phyloP scores from a whole-genome alignment of 2,329 filamentous ascomycete genomes.

The Zymoseptoria ardabiliae region DNA sequence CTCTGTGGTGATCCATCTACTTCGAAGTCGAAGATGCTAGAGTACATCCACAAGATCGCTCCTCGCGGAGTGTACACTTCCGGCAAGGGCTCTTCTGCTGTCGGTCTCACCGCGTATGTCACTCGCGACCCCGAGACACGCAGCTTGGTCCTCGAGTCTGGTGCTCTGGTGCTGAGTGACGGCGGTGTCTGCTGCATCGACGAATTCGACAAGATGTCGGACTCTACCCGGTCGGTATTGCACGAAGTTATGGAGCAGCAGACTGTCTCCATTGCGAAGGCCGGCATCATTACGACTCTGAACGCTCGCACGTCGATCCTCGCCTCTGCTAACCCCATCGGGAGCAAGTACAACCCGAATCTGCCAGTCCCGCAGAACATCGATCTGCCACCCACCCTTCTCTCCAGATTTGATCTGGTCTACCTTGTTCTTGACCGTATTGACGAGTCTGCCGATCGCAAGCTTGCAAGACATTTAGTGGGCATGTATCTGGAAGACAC shows the following conservation, averaged over 20 bases:
- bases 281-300: conserved; percentile 75
- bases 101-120: conserved; percentile 70
- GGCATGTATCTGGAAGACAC: conserved; percentile 96
- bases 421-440: conserved; percentile 93
- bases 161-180: conserved; percentile 65
- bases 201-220: conserved; percentile 75
- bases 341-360: conserved; percentile 94
- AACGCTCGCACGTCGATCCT: conserved; percentile 94
- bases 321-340: conserved; percentile 94
- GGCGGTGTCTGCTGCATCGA: conserved; percentile 73
- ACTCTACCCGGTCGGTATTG: conserved; percentile 63
- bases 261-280: conserved; percentile 70
- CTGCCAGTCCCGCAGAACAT: conserved; percentile 96
- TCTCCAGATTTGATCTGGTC: conserved; percentile 93
- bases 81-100: conserved; percentile 67
- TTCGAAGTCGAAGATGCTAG: conserved; percentile 86
- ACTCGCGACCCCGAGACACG: conserved; percentile 67
- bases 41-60: conserved; percentile 96
- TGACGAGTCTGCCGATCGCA: conserved; percentile 81
- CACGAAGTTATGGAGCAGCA: conserved; percentile 80
- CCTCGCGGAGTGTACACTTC: conserved; percentile 76
- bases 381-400: conserved; percentile 85
- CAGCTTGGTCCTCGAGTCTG: conserved; percentile 67
- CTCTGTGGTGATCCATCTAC: conserved; percentile 97
- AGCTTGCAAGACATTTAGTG: conserved; percentile 83